Conservation (phyloP, 2,329 filamentous ascomycete species). For the Didymella pinodella region DNA sequence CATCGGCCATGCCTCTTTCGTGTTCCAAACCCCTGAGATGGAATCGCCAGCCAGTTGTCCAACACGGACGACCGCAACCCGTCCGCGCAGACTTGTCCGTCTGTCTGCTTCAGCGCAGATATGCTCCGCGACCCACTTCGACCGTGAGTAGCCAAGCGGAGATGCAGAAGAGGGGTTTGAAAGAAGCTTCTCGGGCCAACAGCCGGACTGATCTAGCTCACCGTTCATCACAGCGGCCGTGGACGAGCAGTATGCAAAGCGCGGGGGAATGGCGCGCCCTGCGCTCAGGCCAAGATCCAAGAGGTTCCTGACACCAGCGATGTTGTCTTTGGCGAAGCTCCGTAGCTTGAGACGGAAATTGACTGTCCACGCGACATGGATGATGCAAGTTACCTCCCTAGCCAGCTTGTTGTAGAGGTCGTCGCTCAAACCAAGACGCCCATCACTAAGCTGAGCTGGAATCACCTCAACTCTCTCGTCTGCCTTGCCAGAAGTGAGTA, state of each 20-base stretch:
- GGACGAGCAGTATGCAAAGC: slow-evolving; percentile 62
- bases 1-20: slow-evolving; percentile 48
- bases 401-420: slow-evolving; percentile 54
- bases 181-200: slow-evolving; percentile 55
- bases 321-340: slow-evolving; percentile 64
- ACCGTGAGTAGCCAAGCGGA: slow-evolving; percentile 63
- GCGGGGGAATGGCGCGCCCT: slow-evolving; percentile 39
- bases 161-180: slow-evolving; percentile 55
- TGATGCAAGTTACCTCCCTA: slow-evolving; percentile 58
- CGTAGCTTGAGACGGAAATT: slow-evolving; percentile 67
- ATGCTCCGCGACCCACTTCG: slow-evolving; percentile 65
- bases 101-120: slow-evolving; percentile 56
- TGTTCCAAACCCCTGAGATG: slow-evolving; percentile 40
- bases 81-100: slow-evolving; percentile 39
- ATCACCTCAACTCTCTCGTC: slow-evolving; percentile 57
- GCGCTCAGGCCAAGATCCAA: slow-evolving; percentile 55
- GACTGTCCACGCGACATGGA: slow-evolving; percentile 71
- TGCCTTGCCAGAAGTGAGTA: slow-evolving; percentile 24
- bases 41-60: slow-evolving; percentile 52
- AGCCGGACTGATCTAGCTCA: slow-evolving; percentile 19
- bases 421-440: slow-evolving; percentile 58
- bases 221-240: slow-evolving; percentile 56
- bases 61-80: slow-evolving; percentile 49
- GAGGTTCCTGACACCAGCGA: slow-evolving; percentile 60
- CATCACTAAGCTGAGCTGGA: slow-evolving; percentile 57